These are phyloP conservation scores for Leptodermis oblonga DNA, from an alignment of 257 asterid species.

Conservation along the genomic window DNA sequence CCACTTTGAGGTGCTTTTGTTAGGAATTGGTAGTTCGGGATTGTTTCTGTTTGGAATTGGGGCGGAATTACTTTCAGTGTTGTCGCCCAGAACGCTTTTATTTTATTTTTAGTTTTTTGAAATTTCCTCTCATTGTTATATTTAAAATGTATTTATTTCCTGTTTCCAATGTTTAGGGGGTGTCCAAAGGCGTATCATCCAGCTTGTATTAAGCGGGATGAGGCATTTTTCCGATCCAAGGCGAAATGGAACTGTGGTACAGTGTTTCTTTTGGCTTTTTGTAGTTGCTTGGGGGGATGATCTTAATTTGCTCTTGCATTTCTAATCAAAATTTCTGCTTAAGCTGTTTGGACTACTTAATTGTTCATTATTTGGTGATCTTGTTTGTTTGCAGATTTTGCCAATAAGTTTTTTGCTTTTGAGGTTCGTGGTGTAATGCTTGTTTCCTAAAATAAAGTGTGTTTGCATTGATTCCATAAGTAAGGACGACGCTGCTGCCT, in stretches of 20 bases:
- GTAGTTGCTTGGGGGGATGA: not conserved
- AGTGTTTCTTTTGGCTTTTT: constrained; percentile 5
- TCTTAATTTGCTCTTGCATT: constrained; percentile 3
- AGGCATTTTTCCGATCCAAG: constrained; percentile 70
- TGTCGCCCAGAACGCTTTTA: not conserved
- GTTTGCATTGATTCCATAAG: not conserved
- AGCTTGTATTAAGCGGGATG: constrained; percentile 88
- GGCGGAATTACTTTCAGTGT: not conserved
- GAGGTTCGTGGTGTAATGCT: not conserved
- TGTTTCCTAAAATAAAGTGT: not conserved
- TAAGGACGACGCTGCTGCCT: not conserved
- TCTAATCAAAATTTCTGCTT: not conserved
- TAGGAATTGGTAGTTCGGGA: not conserved
- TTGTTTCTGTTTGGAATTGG: not conserved
- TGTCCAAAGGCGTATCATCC: constrained; percentile 99
- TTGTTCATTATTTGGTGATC: not conserved
- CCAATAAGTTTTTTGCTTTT: not conserved
- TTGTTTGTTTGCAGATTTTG: not conserved
- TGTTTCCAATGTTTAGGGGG: constrained; percentile 55
- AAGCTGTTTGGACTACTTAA: not conserved
- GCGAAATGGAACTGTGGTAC: constrained; percentile 85
- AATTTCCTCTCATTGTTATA: no score
- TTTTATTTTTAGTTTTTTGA: no score
- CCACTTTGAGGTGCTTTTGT: constrained; percentile 2
- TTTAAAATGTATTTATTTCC: constrained; percentile 11